phyloP scores from a whole-genome alignment of 306 rosid species.

The peach (Prunus persica) region DNA sequence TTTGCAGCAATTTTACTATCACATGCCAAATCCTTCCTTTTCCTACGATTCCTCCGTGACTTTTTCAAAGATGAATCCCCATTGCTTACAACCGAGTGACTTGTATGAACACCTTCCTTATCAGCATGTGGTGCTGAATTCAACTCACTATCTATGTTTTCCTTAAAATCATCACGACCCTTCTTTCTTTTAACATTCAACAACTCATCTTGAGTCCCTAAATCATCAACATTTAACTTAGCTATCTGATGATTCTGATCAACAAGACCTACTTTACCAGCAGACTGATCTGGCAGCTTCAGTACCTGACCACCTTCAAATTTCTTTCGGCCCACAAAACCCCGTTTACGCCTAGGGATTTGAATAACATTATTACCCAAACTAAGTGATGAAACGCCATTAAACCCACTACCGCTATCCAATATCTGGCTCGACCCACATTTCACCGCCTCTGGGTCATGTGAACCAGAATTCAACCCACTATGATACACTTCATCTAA shows the following conservation, averaged over 20 bases:
- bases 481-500: constrained; percentile 41
- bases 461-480: constrained; percentile 40
- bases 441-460: constrained; percentile 39
- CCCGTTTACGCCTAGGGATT: constrained; percentile 87
- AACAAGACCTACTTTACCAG: constrained; percentile 32
- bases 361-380: constrained; percentile 44
- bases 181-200: constrained; percentile 13
- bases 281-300: constrained; percentile 37
- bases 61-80: constrained; percentile 43
- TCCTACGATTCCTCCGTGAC: constrained; percentile 47
- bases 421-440: constrained; percentile 40
- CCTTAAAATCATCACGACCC: constrained; percentile 24
- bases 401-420: constrained; percentile 39
- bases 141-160: constrained; percentile 14
- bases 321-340: constrained; percentile 71
- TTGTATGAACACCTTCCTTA: constrained; percentile 16
- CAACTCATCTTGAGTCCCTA: constrained; percentile 19
- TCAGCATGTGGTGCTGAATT: constrained; percentile 19
- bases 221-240: constrained; percentile 45
- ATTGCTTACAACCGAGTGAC: constrained; percentile 51
- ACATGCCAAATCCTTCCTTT: constrained; percentile 36
- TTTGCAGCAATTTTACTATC: constrained; percentile 33
- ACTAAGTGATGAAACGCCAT: constrained; percentile 43
- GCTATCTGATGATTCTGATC: constrained; percentile 48
- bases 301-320: constrained; percentile 31